Conservation (phyloP, 148 eudicot genomes). For the Beta vulgaris region DNA sequence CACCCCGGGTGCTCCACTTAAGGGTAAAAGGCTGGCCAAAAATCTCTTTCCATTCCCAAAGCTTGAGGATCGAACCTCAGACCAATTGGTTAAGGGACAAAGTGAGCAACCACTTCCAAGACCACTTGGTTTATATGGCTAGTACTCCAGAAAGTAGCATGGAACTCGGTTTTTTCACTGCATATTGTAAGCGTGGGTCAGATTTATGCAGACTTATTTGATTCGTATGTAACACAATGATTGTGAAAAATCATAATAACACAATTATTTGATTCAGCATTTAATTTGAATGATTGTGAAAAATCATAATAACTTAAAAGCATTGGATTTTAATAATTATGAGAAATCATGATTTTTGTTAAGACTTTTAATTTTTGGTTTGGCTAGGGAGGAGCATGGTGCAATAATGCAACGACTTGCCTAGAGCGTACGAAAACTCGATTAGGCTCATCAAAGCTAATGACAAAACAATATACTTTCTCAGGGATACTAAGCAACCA, state of each 20-base stretch:
- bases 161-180: no score
- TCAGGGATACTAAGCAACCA: slow-evolving; percentile 41
- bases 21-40: no score
- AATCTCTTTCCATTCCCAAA: no score
- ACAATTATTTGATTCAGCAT: no score
- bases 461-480: slow-evolving; percentile 40
- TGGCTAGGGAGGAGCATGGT: slow-evolving; percentile 52
- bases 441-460: slow-evolving; percentile 42
- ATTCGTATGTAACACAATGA: no score
- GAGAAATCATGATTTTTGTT: not conserved
- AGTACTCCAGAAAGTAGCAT: no score
- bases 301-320: not conserved
- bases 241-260: no score
- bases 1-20: no score
- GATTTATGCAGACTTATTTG: not conserved
- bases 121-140: no score
- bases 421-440: slow-evolving; percentile 33
- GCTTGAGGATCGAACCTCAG: no score
- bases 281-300: not conserved
- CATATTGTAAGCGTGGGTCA: not conserved
- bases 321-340: not conserved
- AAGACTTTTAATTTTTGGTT: not conserved
- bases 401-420: slow-evolving; percentile 34
- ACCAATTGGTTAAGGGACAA: no score
- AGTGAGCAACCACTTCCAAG: no score